Base-by-base conservation (phyloP, 805 yeast species). In the Wickerhamomyces pijperi region DNA sequence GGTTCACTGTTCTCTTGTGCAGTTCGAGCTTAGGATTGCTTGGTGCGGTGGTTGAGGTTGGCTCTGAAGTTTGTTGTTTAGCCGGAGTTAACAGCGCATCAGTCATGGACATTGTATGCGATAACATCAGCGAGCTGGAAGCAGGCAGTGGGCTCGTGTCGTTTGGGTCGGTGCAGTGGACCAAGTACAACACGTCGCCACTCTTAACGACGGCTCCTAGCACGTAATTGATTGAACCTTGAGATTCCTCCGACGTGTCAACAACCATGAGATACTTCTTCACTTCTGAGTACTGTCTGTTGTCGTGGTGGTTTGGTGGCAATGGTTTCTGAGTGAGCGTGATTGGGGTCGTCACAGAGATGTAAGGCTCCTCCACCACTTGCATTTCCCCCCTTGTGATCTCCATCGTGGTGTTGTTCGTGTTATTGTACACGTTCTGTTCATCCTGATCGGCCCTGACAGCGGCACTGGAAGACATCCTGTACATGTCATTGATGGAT, bases 201-300 rank as follows among this genome's bases (percentile, higher is more conserved):
- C 84, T 87, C 18, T 78, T 81, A 36, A 87, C 66, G 1, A 86
- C 80, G 0, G 94, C 74, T 2, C 97, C 97, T 48, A 88, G 67
- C 34, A 87, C 74, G 82, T 95, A 87, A 51, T 85, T 92, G 18
- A 88, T 65, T 0, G 96, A 92, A 57, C 82, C 82, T 31, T 70
- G 67, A 2, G 94, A 79, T 54, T 86, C 96, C 0, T 85, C 82
- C 3, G 90, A 77, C 45, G 82, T 70, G 55, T 88, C 96, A 64
- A 82, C 73, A 51, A 92, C 85, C 17, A 86, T 70, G 36, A 87
- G 60, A 56, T 78, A 85, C 53, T 83, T 72, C 48, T 76, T 75
- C n/a, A 68, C 48, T 3, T 44, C 41, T 54, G 42, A 38, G 21
- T 40, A 45, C 37, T 44, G 48, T 32, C 15, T 41, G 36, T 41